phyloP scores from a whole-genome alignment of 371 early-diverging fungal genomes.

The Dichotomocladium elegans region DNA sequence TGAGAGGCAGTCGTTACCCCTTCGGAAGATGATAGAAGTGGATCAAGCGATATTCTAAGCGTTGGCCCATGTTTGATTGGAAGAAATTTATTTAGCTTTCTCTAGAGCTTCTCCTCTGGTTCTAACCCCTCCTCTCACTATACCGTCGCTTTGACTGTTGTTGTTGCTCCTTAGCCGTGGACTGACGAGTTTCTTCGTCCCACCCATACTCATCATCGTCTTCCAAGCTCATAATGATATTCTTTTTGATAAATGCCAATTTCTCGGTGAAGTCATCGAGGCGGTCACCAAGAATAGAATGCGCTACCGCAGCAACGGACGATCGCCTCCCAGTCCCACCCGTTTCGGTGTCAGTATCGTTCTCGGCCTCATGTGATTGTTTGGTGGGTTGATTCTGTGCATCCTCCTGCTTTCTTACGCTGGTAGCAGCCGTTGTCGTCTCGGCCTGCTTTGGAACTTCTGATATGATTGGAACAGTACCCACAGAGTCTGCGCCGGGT shows the following conservation, averaged over 20 bases:
- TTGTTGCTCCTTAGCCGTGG: no score
- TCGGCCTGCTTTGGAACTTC: not conserved
- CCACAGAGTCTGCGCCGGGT: no score
- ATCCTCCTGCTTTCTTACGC: not conserved
- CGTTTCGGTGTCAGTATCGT: no score
- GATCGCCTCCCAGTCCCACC: conserved; percentile 1
- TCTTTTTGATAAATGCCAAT: conserved; percentile 42
- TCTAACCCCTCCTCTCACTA: no score
- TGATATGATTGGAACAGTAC: not conserved
- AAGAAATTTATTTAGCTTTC: not conserved
- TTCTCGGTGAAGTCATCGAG: conserved; percentile 42
- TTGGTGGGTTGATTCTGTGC: not conserved
- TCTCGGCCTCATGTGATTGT: not conserved
- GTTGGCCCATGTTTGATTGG: not conserved
- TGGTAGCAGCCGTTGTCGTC: not conserved
- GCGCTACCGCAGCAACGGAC: conserved; percentile 30
- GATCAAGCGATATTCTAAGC: conserved; percentile 13
- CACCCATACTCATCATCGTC: conserved; percentile 26
- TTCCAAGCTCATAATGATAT: conserved; percentile 38
- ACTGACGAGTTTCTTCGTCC: conserved; percentile 12
- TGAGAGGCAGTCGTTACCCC: not conserved
- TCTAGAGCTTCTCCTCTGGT: no score
- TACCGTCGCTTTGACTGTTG: no score
- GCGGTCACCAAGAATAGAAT: conserved; percentile 34
- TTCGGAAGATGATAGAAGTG: not conserved